A percentile compares a stretch with the other conserved stretches of the same genome.
phyloP scores from a whole-genome alignment of 2,329 filamentous ascomycete genomes.

The Fusarium citri region DNA sequence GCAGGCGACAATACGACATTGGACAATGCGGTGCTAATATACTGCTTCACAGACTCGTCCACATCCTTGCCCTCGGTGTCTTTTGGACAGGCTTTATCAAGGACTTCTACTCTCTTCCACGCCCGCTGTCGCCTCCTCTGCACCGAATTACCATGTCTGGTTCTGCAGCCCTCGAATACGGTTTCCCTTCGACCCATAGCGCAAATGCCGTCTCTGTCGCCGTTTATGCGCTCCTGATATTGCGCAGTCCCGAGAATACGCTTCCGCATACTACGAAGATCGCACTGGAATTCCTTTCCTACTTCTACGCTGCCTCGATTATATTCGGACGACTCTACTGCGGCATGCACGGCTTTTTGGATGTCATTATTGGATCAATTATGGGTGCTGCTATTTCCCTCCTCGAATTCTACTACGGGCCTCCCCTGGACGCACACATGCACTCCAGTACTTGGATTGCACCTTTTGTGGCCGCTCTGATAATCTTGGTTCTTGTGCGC shows the following conservation, averaged over 20 bases:
- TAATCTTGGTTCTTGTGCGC: slow-evolving; percentile 81
- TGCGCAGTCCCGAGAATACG: slow-evolving; percentile 74
- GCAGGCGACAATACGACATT: background rate
- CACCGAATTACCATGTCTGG: slow-evolving; percentile 98
- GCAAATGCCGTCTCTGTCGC: slow-evolving; percentile 97
- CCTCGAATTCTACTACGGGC: slow-evolving; percentile 70
- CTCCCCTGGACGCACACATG: slow-evolving; percentile 77
- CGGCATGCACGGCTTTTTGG: slow-evolving; percentile 97
- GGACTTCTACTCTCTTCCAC: slow-evolving; percentile 90
- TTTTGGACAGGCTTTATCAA: slow-evolving; percentile 95
- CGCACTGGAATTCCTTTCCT: slow-evolving; percentile 75
- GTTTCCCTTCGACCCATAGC: slow-evolving; percentile 96
- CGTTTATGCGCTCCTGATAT: slow-evolving; percentile 79
- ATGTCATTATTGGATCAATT: slow-evolving; percentile 83
- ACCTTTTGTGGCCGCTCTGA: slow-evolving; percentile 70
- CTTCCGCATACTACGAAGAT: slow-evolving; percentile 69
- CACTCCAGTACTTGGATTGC: slow-evolving; percentile 72
- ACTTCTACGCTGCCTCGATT: slow-evolving; percentile 90
- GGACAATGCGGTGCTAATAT: slow-evolving; percentile 33
- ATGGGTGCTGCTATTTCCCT: slow-evolving; percentile 76
- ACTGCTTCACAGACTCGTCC: slow-evolving; percentile 66
- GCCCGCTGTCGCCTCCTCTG: slow-evolving; percentile 90
- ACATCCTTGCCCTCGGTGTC: slow-evolving; percentile 81
- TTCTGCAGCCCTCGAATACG: slow-evolving; percentile 93
- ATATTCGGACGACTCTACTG: slow-evolving; percentile 93